Evolutionary conservation across 441 rosid species (phyloP), one percentile per base, ranked within the genome.

Genomic region (Syzygium malaccense): DNA sequence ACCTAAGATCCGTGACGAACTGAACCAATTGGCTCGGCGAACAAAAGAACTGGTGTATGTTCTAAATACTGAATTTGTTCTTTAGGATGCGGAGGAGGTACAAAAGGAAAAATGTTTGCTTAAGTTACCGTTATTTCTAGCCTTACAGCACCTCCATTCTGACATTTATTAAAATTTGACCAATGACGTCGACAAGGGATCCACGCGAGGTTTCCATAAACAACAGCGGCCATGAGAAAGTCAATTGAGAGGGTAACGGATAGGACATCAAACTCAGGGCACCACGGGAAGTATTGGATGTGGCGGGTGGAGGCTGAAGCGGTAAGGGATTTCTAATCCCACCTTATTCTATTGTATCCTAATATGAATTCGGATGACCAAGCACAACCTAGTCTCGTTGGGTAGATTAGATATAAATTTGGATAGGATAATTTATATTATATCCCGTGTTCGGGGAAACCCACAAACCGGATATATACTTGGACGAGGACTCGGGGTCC

Each of bases 271-370:
- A 8, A n/a, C 68, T 62, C 5, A 28, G 30, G 71, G n/a, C 33
- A 62, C 71, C 1, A 62, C 2, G 10, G 0, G 30, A 19, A 54
- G 30, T 14, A 18, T 62, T 0, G 19, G 37, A 62, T 62, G 33
- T 14, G 71, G 33, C 4, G 4, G 33, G 32, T n/a, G 71, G 19
- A 6, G 28, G 20, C 9, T 3, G 10, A n/a, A 62, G 37, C 4
- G 14, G 11, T 7, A 6, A 19, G 2, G 2, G 4, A 62, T 4
- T 62, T 62, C 5, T 62, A 62, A 0, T 62, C 32, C 14, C 3
- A 0, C 19, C 19, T 62, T 1, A 4, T 62, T 10, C 0, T 14
- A 62, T n/a, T 8, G 2, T 30, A 30, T 30, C 3, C 1, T 3
- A 64, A 14, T 64, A 3, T 15, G 0, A 64, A 64, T 15, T 1